A percentile compares a stretch with the other conserved stretches of the same genome.
Conservation (phyloP, 176 grass and related monocot species). For the barley (Hordeum vulgare) region MorexV3_pseudomolecules_assembly NC_058522.1:17885277-17885776, state of each 20-base stretch:
- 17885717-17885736: fast-evolving
- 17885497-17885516: not conserved
- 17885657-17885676: not conserved
- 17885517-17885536: not conserved
- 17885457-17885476: not conserved
- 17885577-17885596: not conserved
- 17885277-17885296: not conserved
- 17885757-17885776: not conserved
- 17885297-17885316: fast-evolving
- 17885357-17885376: not conserved
- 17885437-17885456: not conserved
- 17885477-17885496: not conserved
- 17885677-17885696: not conserved
- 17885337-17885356: not conserved
- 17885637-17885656: not conserved
- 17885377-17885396: fast-evolving
- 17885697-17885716: not conserved
- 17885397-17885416: not conserved
- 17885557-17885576: not conserved
- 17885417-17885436: not conserved
- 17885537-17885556: not conserved
- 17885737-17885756: not conserved
- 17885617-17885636: too few species aligned
- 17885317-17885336: fast-evolving
- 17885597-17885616: not conserved